phyloP scores from a whole-genome alignment of 129 eudicot genomes.

The Artemisia tridentata region DNA sequence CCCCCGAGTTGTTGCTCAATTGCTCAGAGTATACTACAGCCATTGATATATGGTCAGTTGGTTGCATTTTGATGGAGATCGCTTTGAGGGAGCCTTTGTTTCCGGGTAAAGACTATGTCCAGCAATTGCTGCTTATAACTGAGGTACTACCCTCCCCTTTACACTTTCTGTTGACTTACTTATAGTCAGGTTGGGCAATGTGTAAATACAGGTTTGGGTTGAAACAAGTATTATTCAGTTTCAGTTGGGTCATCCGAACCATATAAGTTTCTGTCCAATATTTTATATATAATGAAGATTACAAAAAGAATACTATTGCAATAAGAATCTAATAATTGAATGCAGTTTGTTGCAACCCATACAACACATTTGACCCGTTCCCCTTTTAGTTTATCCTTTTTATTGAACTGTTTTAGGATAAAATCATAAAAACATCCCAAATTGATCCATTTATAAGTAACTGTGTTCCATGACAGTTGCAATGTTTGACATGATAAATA shows the following conservation, averaged over 20 bases:
- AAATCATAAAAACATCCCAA: no score
- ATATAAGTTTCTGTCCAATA: no score
- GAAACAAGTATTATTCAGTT: no score
- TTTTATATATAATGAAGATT: no score
- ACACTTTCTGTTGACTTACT: not conserved
- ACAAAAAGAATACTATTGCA: no score
- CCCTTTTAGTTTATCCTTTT: no score
- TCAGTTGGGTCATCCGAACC: no score
- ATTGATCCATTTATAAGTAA: not conserved
- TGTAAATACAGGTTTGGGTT: no score
- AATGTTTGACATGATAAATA: not conserved
- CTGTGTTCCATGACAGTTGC: not conserved
- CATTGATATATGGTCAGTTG: constrained; percentile 92
- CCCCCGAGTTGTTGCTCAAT: constrained; percentile 80
- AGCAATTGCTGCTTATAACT: constrained; percentile 72
- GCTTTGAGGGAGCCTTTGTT: constrained; percentile 68
- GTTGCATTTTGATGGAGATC: constrained; percentile 87
- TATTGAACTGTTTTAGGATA: no score
- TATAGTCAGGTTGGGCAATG: not conserved
- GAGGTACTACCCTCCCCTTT: constrained; percentile 47
- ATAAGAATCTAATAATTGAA: no score
- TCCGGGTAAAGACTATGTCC: constrained; percentile 89
- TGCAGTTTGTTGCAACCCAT: no score
- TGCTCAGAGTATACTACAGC: constrained; percentile 92
- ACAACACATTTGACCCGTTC: no score